Conservation (phyloP, 1,284 basidiomycete species). For the Sporisorium scitamineum region DNA sequence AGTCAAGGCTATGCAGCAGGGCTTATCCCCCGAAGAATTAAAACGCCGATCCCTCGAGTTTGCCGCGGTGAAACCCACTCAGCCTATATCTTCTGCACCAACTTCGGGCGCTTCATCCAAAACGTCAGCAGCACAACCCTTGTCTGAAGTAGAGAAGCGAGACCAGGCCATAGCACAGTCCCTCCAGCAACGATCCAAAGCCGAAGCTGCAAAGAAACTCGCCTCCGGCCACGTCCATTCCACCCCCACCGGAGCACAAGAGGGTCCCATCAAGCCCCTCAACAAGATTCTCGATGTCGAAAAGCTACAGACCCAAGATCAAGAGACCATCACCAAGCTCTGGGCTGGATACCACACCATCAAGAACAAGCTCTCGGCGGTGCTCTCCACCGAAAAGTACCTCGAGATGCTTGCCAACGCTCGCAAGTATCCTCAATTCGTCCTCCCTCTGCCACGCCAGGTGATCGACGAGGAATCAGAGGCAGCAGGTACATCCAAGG, state of each 20-base stretch:
- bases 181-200: constrained; percentile 36
- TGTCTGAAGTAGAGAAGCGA: constrained; percentile 44
- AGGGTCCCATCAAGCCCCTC: constrained; percentile 58
- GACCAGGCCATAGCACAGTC: constrained; percentile 46
- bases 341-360: constrained; percentile 67
- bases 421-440: constrained; percentile 62
- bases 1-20: constrained; percentile 60
- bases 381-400: constrained; percentile 60
- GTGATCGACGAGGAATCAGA: constrained; percentile 40
- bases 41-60: constrained; percentile 25
- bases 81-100: not conserved
- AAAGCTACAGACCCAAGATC: constrained; percentile 50
- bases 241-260: constrained; percentile 39
- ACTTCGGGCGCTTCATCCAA: not conserved
- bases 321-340: constrained; percentile 59
- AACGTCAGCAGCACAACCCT: not conserved
- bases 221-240: constrained; percentile 37
- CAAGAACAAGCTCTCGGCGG: constrained; percentile 67
- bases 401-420: constrained; percentile 53
- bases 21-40: constrained; percentile 54
- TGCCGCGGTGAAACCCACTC: constrained; percentile 16
- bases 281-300: constrained; percentile 57
- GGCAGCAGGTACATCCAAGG: constrained; percentile 19
- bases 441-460: constrained; percentile 62
- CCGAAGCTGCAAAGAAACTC: constrained; percentile 50